phyloP scores from a whole-genome alignment of 2,329 filamentous ascomycete genomes.

The Cylindrodendrum hubeiense region DNA sequence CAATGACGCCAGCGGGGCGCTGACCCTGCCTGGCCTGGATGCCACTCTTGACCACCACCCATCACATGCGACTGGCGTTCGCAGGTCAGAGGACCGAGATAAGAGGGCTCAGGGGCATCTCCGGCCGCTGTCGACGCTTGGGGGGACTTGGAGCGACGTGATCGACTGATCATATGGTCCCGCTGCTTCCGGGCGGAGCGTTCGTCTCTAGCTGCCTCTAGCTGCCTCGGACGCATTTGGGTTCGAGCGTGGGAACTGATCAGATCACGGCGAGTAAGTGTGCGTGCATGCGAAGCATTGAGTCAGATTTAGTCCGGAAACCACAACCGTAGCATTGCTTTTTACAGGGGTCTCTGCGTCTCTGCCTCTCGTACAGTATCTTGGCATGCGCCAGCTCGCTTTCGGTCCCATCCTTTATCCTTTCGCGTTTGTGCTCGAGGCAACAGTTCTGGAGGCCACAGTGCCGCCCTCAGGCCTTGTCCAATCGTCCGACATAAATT shows the following conservation, averaged over 20 bases:
- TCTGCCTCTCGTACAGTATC: too few species aligned
- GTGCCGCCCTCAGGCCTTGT: background rate
- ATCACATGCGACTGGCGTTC: conserved; percentile 42
- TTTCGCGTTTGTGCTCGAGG: background rate
- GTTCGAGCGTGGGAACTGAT: background rate
- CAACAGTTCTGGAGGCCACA: background rate
- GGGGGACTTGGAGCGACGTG: background rate
- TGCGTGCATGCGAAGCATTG: background rate
- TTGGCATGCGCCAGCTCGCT: background rate
- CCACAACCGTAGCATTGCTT: background rate
- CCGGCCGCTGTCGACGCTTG: background rate
- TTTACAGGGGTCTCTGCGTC: background rate
- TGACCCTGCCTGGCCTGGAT: conserved; percentile 10
- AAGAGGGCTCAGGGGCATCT: conserved; percentile 15
- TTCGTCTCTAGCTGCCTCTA: background rate
- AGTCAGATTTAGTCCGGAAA: background rate
- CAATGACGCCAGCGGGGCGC: conserved; percentile 41
- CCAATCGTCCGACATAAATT: background rate
- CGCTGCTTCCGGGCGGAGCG: conserved; percentile 17
- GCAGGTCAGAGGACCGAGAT: conserved; percentile 42
- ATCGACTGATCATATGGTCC: conserved; percentile 6
- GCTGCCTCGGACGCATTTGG: background rate
- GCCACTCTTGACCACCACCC: conserved; percentile 32
- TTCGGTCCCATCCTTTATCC: background rate
- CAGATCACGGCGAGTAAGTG: conserved; percentile 3